phyloP scores from a whole-genome alignment of 306 rosid species.

The Citrullus colocynthis region DNA sequence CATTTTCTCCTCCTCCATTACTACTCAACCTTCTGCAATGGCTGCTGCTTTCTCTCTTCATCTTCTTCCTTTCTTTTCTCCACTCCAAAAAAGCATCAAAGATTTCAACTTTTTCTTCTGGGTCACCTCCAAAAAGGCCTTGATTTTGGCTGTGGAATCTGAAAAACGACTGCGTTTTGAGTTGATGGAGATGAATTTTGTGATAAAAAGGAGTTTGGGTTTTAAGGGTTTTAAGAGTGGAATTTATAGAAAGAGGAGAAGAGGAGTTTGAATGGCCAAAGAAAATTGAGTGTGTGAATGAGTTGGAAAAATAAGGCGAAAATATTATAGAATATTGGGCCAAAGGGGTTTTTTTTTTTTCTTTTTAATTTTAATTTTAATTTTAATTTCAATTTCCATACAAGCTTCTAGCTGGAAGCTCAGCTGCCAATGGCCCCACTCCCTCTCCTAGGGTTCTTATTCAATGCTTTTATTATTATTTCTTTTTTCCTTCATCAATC shows the following conservation, averaged over 20 bases:
- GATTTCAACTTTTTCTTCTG: background rate
- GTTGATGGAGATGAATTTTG: background rate
- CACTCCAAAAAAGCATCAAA: background rate
- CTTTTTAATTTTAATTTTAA: too few species aligned
- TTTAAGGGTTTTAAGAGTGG: background rate
- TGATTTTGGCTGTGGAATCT: background rate
- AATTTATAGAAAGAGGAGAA: background rate
- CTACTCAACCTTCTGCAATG: background rate
- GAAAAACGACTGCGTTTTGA: background rate
- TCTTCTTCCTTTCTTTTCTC: background rate
- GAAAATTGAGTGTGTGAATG: background rate
- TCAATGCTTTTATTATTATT: background rate
- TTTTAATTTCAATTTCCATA: background rate
- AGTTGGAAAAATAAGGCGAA: background rate
- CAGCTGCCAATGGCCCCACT: slow-evolving; percentile 6
- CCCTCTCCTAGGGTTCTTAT: background rate
- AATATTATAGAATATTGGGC: background rate
- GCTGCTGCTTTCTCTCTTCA: background rate
- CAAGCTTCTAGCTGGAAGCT: slow-evolving; percentile 1
- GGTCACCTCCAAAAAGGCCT: background rate
- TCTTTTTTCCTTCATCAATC: background rate
- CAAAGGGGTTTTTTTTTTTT: background rate
- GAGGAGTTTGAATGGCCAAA: background rate
- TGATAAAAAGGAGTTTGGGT: background rate
- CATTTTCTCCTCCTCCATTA: background rate